These are phyloP conservation scores for Argentina anserina DNA, from an alignment of 306 rosid species.

Conservation along the genomic window DNA sequence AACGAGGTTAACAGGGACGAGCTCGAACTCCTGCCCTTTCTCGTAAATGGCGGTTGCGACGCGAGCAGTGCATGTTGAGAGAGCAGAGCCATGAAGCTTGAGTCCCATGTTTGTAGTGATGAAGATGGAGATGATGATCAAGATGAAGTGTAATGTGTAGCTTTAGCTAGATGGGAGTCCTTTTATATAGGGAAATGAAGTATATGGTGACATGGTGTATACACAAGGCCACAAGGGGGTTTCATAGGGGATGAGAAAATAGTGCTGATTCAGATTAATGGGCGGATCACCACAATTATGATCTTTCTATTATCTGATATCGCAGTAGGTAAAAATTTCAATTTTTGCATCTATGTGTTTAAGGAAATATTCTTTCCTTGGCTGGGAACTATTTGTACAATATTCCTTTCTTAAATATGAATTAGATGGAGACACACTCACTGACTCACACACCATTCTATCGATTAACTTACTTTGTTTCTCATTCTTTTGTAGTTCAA, in stretches of 20 bases:
- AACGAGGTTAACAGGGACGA: conserved; percentile 57
- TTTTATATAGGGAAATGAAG: not conserved
- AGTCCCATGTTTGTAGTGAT: conserved; percentile 31
- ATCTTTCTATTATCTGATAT: not conserved
- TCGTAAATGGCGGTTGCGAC: conserved; percentile 58
- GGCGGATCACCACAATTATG: not conserved
- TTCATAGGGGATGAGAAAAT: not conserved
- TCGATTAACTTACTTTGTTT: too few species aligned
- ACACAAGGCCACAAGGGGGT: too few species aligned
- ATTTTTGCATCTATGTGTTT: too few species aligned
- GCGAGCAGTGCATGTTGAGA: conserved; percentile 56
- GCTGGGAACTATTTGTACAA: too few species aligned
- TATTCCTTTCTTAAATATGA: not conserved
- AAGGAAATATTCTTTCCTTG: too few species aligned
- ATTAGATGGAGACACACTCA: too few species aligned
- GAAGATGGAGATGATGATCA: not conserved
- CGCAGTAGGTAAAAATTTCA: not conserved
- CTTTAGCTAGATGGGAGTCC: not conserved
- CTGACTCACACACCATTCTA: too few species aligned
- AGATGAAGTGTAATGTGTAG: not conserved
- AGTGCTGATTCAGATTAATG: not conserved
- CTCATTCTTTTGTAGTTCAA: too few species aligned
- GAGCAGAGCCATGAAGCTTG: conserved; percentile 54
- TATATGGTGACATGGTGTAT: not conserved
- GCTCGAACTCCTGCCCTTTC: conserved; percentile 56